Evolutionary conservation across 108 stramenopile species (phyloP), one percentile per base, ranked within the genome.

Genomic region (Pseudonitzschia pungens): DNA sequence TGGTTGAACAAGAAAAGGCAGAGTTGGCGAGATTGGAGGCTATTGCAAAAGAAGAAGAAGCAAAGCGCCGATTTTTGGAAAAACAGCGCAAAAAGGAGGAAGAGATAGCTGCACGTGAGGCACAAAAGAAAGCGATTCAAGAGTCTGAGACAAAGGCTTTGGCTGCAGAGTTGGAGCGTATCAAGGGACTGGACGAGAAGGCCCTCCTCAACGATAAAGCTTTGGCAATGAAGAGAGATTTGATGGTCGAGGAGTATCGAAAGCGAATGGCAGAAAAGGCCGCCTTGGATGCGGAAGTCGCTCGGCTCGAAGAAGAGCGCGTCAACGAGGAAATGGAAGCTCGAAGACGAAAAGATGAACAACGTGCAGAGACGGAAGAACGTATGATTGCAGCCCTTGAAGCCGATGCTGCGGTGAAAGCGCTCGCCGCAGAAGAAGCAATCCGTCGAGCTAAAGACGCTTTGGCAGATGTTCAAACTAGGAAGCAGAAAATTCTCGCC

Each of bases 331-430:
- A 50, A 31, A n/a, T 72, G 44, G 80, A 81, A 56, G 42, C 64
- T 40, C 48, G 65, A 7, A 28, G 40, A 56, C 4, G 75, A 45
- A 52, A 69, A n/a, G 80, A 81, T 21, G 58, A 75, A 29, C 69
- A 68, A 28, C 73, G 73, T 14, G 68, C 72, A 0, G 76, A 70
- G 42, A 42, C 51, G 2, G 81, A 81, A 58, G 60, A 45, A 2
- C 55, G 31, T 14, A 65, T 77, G 72, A 76, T 81, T 48, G 66
- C 71, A 20, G 52, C 42, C 12, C 72, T 81, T n/a, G 76, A 81
- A 67, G 63, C 62, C 56, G 81, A 81, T 69, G 81, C 81, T 10
- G 70, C 44, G 10, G 52, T 63, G 7, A 81, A 81, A 68, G 76
- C 71, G 8, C 40, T 65, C 21, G 72, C 64, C 24, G 79, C 83